phyloP scores from a whole-genome alignment of 768 basidiomycete genomes.

The Kwoniella europaea region DNA sequence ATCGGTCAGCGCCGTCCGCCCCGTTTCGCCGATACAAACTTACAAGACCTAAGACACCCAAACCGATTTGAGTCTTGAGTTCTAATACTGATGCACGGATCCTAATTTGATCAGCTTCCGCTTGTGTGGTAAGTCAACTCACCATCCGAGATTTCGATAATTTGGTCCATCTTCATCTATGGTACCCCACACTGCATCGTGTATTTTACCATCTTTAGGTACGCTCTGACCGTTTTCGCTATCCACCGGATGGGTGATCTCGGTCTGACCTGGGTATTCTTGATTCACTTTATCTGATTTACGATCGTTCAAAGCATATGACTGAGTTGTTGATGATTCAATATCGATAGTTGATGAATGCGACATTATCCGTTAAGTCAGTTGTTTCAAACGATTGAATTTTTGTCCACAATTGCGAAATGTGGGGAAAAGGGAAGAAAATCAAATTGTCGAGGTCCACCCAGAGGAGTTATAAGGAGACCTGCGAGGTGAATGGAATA shows the following conservation, averaged over 20 bases:
- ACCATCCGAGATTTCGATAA: conserved; percentile 36
- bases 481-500: neutral
- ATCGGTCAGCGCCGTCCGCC: neutral
- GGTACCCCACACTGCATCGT: conserved; percentile 42
- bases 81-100: conserved; percentile 37
- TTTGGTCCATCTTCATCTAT: conserved; percentile 38
- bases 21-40: neutral
- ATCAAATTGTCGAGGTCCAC: neutral
- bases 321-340: conserved; percentile 9
- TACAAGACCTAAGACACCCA: conserved; percentile 42
- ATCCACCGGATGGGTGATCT: conserved; percentile 19
- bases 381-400: neutral
- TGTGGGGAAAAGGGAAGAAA: neutral
- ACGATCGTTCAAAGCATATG: neutral
- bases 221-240: neutral
- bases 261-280: conserved; percentile 7
- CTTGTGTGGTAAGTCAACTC: neutral
- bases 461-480: neutral
- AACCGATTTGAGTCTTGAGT: conserved; percentile 42
- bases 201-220: conserved; percentile 16
- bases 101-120: conserved; percentile 15
- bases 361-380: neutral
- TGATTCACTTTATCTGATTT: conserved; percentile 18
- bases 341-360: neutral
- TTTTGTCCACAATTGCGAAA: neutral